Conservation (phyloP, 139 green algal species). For the Tetradesmus obliquus region DNA sequence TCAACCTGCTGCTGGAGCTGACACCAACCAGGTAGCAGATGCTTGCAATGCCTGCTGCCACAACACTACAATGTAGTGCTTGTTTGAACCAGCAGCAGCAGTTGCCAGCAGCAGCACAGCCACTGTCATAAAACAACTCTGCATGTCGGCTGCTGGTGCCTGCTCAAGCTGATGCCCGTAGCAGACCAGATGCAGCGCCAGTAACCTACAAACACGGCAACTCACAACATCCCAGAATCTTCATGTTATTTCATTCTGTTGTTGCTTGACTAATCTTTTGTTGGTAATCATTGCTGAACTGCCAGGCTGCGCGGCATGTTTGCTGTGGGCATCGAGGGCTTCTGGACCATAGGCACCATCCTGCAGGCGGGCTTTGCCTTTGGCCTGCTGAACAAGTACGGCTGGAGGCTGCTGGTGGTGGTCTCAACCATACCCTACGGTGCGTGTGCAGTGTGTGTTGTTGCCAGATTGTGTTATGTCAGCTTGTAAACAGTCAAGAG, state of each 20-base stretch:
- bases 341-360: conserved; percentile 83
- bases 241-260: too few species aligned
- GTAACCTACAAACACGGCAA: too few species aligned
- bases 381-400: conserved; percentile 65
- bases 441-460: background rate
- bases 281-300: background rate
- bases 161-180: too few species aligned
- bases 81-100: too few species aligned
- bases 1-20: conserved; percentile 34
- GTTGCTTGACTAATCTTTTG: too few species aligned
- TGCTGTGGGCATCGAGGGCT: conserved; percentile 58
- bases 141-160: too few species aligned
- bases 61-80: conserved; percentile 55
- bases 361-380: conserved; percentile 76
- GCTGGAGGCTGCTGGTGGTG: conserved; percentile 46
- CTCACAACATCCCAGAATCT: too few species aligned
- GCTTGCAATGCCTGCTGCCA: conserved; percentile 36
- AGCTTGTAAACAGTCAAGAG: background rate
- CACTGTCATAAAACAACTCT: too few species aligned
- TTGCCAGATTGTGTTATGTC: background rate
- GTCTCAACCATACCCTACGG: conserved; percentile 37
- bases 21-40: conserved; percentile 57
- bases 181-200: too few species aligned
- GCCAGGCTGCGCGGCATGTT: background rate
- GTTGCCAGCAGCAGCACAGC: too few species aligned